Evolutionary conservation across 2,329 filamentous ascomycete genomes (phyloP).

Genomic region (Talaromyces marneffei): DNA sequence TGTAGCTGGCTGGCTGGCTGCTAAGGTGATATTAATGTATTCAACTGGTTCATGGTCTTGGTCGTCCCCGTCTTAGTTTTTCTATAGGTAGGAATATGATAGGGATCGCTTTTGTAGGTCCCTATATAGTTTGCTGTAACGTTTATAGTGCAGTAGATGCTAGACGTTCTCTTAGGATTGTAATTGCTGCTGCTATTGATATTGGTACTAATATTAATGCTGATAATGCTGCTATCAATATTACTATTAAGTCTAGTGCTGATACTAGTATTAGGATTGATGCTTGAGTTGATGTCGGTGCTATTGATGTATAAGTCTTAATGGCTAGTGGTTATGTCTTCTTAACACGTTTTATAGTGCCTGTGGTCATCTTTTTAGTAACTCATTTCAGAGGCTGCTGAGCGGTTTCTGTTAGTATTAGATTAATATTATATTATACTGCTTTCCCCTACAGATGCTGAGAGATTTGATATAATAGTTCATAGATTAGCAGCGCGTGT

Average conservation of each 20-base stretch:
- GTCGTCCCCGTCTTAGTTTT: neutral
- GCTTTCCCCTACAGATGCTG: neutral
- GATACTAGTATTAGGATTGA: too few species aligned
- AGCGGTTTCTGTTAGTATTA: neutral
- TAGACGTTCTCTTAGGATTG: too few species aligned
- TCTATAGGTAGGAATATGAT: neutral
- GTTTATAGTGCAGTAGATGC: too few species aligned
- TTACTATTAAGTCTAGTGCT: too few species aligned
- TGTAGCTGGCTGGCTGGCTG: neutral
- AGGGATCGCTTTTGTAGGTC: neutral
- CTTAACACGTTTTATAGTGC: neutral
- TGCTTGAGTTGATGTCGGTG: neutral
- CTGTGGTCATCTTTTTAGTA: neutral
- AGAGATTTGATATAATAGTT: neutral
- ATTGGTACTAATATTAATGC: too few species aligned
- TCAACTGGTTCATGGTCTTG: neutral
- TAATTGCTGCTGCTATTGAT: too few species aligned
- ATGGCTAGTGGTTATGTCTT: neutral
- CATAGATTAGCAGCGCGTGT: neutral
- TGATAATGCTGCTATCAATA: too few species aligned
- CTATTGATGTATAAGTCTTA: too few species aligned
- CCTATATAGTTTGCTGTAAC: neutral
- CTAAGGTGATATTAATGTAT: neutral
- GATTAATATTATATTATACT: neutral
- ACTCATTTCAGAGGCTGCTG: neutral